Percentiles rank a stretch among this genome's conserved stretches.
Evolutionary conservation across 345 rosid species (phyloP).

Genomic region (Eucalyptus coolabah): DNA sequence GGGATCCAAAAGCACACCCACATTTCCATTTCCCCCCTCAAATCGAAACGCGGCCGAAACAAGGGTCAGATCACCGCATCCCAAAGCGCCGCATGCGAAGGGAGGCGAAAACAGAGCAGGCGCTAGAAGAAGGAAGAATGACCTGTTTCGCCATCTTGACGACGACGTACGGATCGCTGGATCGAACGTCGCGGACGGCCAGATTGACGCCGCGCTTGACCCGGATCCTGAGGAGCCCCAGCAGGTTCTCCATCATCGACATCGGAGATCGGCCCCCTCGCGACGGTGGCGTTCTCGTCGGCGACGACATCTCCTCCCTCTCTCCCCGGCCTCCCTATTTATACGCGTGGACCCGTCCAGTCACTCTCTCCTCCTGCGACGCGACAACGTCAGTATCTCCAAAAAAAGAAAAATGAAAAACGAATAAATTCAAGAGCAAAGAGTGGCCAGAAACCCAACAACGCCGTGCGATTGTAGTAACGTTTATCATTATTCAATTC

Average conservation of each 20-base stretch:
- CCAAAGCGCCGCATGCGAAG: not conserved
- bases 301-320: not conserved
- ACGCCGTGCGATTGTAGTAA: not conserved
- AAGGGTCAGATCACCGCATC: not conserved
- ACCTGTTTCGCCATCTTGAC: constrained; percentile 85
- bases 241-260: constrained; percentile 48
- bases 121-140: not conserved
- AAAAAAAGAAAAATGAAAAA: not conserved
- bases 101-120: not conserved
- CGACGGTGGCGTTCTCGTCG: not conserved
- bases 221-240: constrained; percentile 71
- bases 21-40: not conserved
- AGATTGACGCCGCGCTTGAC: constrained; percentile 81
- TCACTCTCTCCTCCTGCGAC: not conserved
- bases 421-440: not conserved
- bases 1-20: not conserved
- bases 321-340: not conserved
- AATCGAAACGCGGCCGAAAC: not conserved
- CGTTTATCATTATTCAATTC: not conserved
- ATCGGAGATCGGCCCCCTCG: not conserved
- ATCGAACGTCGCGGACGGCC: constrained; percentile 85
- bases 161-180: constrained; percentile 90
- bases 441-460: not conserved
- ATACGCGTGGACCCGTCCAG: not conserved
- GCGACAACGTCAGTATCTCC: not conserved